Conservation (phyloP, 164 flowering plant genomes). For the Echeveria elegans region DNA sequence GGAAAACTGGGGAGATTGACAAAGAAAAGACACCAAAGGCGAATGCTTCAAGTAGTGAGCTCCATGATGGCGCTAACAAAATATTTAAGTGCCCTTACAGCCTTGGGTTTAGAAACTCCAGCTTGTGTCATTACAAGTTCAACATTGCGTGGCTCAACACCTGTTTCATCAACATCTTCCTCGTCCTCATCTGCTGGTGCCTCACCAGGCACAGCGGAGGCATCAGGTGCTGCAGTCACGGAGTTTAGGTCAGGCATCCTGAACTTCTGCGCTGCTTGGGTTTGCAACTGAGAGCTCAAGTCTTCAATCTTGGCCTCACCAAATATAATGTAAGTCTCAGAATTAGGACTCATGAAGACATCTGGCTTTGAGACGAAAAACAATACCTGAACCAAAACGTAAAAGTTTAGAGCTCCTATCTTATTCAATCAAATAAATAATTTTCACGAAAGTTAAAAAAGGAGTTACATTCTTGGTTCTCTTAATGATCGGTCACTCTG, state of each 20-base stretch:
- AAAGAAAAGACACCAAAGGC: background rate
- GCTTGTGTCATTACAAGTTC: conserved; percentile 92
- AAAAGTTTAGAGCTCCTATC: background rate
- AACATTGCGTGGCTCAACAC: conserved; percentile 73
- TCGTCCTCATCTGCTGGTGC: conserved; percentile 52
- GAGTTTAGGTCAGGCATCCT: conserved; percentile 13
- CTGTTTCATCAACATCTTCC: conserved; percentile 79
- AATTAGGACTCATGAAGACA: conserved; percentile 10
- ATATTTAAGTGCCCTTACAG: conserved; percentile 73
- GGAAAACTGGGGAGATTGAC: too few relatives aligned
- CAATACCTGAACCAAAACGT: background rate
- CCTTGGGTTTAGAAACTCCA: conserved; percentile 71
- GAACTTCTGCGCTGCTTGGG: conserved; percentile 10
- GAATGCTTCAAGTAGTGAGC: conserved; percentile 48
- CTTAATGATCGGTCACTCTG: conserved; percentile 11
- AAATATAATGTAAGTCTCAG: conserved; percentile 8
- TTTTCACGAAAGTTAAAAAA: background rate
- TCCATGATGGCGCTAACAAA: conserved; percentile 92
- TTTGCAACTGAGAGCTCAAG: conserved; percentile 10
- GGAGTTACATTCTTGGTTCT: conserved; percentile 9
- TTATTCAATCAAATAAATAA: background rate
- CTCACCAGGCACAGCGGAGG: conserved; percentile 26
- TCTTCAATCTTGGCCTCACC: conserved; percentile 10
- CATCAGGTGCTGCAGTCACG: conserved; percentile 48
- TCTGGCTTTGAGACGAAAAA: conserved; percentile 9